Base-by-base conservation (phyloP, 1,284 basidiomycete genomes). In the Tilletia horrida region DNA sequence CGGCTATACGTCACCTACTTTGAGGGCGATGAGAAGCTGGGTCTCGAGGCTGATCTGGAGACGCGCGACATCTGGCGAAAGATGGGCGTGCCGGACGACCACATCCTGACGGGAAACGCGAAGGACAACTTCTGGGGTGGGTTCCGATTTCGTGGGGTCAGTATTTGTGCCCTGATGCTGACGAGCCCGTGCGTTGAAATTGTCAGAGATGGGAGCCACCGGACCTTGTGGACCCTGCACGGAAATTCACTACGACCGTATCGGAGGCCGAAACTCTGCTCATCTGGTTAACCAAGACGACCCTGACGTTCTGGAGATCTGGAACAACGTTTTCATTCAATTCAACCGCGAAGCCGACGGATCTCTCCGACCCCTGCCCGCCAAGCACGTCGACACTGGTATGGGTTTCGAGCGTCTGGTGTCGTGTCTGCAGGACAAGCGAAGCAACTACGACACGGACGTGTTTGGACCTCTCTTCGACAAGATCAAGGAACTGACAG, bases 291-390 rank as follows among this genome's bases (percentile, higher is more conserved):
- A 97, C 83, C 86, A 89, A 78, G 93, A 97, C 82, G 93, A 98
- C 81, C 92, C 95, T 3, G 88, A 94, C 75, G 95, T 98, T 4
- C 87, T 98, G 69, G 96, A 98, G 84, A 94, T 98, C 77, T 98
- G 95, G 95, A 98, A 98, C 85, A 96, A 96, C 83, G 95, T 98
- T 67, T 98, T 97, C 83, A 97, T 98, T 80, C 93, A 97, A 79
- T 98, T 91, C 85, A 98, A 98, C 83, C 90, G 95, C 48, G 95
- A 97, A 83, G 87, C 89, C 48, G 90, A 93, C 70, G 91, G 91
- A 64, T 88, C 88, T 18, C 86, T 98, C 18, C 88, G 88, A 68
- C 73, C 88, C 0, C 87, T 98, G 21, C 95, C 96, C 27, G 88
- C 90, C 61, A 93, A 94, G 83, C 95, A 98, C 80, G 91, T 98